phyloP scores from a whole-genome alignment of 2,329 filamentous ascomycete genomes.

The Blastomyces gilchristii region DNA sequence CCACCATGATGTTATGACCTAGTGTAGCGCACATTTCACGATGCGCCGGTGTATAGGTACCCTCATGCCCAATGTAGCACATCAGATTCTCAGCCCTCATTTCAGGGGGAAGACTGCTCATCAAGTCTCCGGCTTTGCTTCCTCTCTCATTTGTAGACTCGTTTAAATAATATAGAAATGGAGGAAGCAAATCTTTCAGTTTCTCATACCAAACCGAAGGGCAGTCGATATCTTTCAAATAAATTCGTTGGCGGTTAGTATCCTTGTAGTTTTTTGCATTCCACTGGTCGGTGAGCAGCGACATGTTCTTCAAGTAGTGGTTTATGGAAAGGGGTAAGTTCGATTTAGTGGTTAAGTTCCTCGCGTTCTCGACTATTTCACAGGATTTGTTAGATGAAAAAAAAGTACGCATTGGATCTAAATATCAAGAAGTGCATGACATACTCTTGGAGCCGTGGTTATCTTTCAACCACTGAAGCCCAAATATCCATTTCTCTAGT shows the following conservation, averaged over 20 bases:
- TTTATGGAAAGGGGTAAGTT: slow-evolving; percentile 77
- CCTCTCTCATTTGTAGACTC: slow-evolving; percentile 56
- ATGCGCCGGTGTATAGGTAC: slow-evolving; percentile 90
- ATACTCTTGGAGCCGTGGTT: slow-evolving; percentile 69
- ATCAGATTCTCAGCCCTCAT: slow-evolving; percentile 96
- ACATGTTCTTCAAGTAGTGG: slow-evolving; percentile 85
- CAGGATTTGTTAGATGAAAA: slow-evolving; percentile 3
- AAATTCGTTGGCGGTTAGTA: slow-evolving; percentile 71
- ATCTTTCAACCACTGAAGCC: slow-evolving; percentile 64
- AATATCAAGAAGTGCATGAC: slow-evolving; percentile 15
- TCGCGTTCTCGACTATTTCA: slow-evolving; percentile 65
- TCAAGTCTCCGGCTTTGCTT: slow-evolving; percentile 68
- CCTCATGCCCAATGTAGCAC: slow-evolving; percentile 97
- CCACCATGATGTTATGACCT: slow-evolving; percentile 97
- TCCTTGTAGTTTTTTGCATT: slow-evolving; percentile 65
- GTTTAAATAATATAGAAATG: slow-evolving; percentile 81
- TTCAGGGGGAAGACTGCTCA: slow-evolving; percentile 75
- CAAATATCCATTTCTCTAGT: slow-evolving; percentile 69
- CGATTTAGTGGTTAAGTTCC: slow-evolving; percentile 62
- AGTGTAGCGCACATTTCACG: slow-evolving; percentile 95
- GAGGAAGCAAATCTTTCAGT: slow-evolving; percentile 65
- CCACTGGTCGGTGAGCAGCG: slow-evolving; percentile 73
- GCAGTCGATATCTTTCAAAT: slow-evolving; percentile 95
- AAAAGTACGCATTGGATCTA: background rate
- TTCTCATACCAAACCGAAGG: slow-evolving; percentile 76